A percentile compares a stretch with the other conserved stretches of the same genome.
phyloP scores from a whole-genome alignment of 768 basidiomycete species.

The Piloderma croceum region DNA sequence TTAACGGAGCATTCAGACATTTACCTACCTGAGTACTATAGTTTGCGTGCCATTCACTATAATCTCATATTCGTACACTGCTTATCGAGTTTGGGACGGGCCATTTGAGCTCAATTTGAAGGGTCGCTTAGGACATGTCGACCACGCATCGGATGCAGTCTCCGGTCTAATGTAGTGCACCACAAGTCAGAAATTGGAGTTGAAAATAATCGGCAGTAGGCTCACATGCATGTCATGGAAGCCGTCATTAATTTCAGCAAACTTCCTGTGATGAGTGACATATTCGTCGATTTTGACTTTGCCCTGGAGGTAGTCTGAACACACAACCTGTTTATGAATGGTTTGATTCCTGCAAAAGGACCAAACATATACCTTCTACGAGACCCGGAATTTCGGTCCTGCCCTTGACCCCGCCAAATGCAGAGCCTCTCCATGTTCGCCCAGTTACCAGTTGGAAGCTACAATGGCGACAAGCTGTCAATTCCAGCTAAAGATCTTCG shows the following conservation, averaged over 20 bases:
- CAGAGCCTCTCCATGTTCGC: constrained; percentile 89
- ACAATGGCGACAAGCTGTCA: constrained; percentile 2
- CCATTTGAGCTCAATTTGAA: no score
- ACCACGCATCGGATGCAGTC: constrained; percentile 95
- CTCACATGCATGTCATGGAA: constrained; percentile 97
- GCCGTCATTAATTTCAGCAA: constrained; percentile 76
- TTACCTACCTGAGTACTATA: no score
- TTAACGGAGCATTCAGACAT: no score
- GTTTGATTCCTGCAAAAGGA: background rate
- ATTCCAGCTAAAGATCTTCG: constrained; percentile 17
- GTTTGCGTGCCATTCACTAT: no score
- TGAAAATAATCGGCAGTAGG: constrained; percentile 11
- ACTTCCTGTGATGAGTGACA: constrained; percentile 77
- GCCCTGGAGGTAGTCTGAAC: constrained; percentile 71
- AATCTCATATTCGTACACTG: no score
- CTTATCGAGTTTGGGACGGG: no score
- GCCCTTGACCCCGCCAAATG: constrained; percentile 98
- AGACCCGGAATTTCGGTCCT: constrained; percentile 92
- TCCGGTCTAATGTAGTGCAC: constrained; percentile 46
- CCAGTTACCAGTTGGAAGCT: constrained; percentile 77
- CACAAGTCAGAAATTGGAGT: background rate
- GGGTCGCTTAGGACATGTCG: constrained; percentile 68
- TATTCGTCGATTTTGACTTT: constrained; percentile 92
- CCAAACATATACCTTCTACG: constrained; percentile 62
- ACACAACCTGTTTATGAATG: constrained; percentile 3